Conservation (phyloP, 176 grass and related monocot species). For the Oryza nivara region DNA sequence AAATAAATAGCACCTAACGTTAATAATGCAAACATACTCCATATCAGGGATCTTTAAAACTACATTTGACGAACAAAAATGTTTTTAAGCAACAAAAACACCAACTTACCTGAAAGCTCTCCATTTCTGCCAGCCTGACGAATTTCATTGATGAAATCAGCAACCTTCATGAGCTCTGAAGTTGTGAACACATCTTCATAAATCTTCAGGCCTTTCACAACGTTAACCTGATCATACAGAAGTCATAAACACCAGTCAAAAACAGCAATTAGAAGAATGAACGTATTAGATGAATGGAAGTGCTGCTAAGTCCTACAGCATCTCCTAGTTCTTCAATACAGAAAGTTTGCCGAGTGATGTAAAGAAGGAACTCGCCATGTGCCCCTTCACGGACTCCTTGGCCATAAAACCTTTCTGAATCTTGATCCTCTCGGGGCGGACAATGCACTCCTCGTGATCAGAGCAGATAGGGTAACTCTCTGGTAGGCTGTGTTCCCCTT, state of each 20-base stretch:
- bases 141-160: constrained; percentile 83
- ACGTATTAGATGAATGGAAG: constrained; percentile 21
- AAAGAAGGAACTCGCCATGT: constrained; percentile 91
- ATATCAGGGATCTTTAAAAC: background rate
- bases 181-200: constrained; percentile 91
- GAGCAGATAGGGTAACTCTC: constrained; percentile 72
- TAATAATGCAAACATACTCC: background rate
- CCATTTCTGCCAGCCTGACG: constrained; percentile 89
- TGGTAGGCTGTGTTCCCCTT: constrained; percentile 67
- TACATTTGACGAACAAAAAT: background rate
- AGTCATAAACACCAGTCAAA: constrained; percentile 40
- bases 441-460: constrained; percentile 69
- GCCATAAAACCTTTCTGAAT: constrained; percentile 97
- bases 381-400: constrained; percentile 96
- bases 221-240: constrained; percentile 79
- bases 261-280: background rate
- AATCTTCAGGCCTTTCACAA: constrained; percentile 95
- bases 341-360: constrained; percentile 65
- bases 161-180: constrained; percentile 78
- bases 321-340: constrained; percentile 68
- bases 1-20: background rate
- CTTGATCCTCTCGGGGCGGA: constrained; percentile 84
- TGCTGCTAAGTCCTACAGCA: constrained; percentile 77
- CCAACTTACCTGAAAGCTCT: constrained; percentile 88
- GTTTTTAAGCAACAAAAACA: constrained; percentile 20